Base-by-base conservation (phyloP, 2,329 filamentous ascomycete species). In the Conoideocrella luteorostrata region DNA sequence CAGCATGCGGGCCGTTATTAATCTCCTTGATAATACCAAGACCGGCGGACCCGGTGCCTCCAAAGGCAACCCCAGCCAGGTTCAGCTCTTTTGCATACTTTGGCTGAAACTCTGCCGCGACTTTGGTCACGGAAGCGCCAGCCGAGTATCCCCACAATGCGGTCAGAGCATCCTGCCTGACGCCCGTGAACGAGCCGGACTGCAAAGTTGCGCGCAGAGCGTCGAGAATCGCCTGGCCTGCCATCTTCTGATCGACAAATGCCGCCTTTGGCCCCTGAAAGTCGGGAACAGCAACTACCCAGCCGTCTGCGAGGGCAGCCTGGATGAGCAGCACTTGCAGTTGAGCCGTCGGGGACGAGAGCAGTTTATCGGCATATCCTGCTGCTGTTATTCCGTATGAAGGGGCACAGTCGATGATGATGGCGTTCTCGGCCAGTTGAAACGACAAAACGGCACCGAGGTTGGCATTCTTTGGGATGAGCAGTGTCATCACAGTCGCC, bases 81-180 rank as follows among this genome's bases (percentile, higher is more conserved):
- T 29, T 12, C 13, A 33, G 18, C 39, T 41, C 39, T 5, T 23
- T 33, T 15, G 39, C 39, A 18, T 32, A 33, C 13, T 23, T n/a
- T 17, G 39, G 28, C 20, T 41, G 39, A 4, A 41, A 23, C 5
- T 41, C 38, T 10, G 28, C 39, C 11, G 39, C 39, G 13, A 12
- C 22, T 29, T 23, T 41, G 26, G 39, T 33, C 7, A 18, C 39
- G 1, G n/a, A 4, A 7, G 28, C 28, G 33, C 39, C 20, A 10
- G 28, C 28, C 18, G 39, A 41, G 13, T 33, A 41, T 41, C n/a
- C 39, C 18, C 39, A 41, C 18, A 41, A 17, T 10, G 39, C 39
- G 12, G 24, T 7, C 5, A 24, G 15, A 4, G 39, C 39, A 2
- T 17, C 24, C 10, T 24, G 9, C 9, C n/a, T 7, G 5, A 24